Evolutionary conservation across 495 filamentous ascomycete genomes (phyloP).

Genomic region (Paragyromitra xinjiangensis): DNA sequence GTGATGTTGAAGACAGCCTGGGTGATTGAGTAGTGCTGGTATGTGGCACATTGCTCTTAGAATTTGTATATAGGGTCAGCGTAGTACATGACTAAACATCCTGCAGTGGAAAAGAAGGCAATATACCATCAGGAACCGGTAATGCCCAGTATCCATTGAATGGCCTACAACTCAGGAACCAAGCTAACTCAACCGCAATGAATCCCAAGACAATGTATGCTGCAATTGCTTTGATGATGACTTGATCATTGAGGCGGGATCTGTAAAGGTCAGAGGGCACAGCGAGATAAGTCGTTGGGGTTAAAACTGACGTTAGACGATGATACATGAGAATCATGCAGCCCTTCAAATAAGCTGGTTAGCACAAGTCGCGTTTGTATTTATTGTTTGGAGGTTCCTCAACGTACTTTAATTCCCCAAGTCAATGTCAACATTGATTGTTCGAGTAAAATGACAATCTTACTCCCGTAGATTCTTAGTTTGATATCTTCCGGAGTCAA

Average conservation of each 20-base stretch:
- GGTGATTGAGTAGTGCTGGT: conserved; percentile 62
- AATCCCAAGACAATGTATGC: conserved; percentile 59
- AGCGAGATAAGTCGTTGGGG: background rate
- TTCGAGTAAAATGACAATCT: conserved; percentile 64
- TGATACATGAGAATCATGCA: conserved; percentile 66
- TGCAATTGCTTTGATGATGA: conserved; percentile 57
- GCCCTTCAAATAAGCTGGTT: conserved; percentile 13
- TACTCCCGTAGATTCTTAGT: conserved; percentile 65
- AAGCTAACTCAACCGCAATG: conserved; percentile 59
- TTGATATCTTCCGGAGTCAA: conserved; percentile 63
- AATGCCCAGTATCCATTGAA: conserved; percentile 61
- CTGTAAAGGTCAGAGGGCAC: conserved; percentile 1
- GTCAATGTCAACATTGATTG: conserved; percentile 64
- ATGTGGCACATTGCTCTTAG: conserved; percentile 63
- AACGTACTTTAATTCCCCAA: conserved; percentile 62
- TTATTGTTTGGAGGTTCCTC: no score
- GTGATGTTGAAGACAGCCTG: conserved; percentile 64
- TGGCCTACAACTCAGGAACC: conserved; percentile 60
- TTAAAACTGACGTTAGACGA: conserved; percentile 58
- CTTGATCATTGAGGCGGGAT: conserved; percentile 56
- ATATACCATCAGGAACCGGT: conserved; percentile 58
- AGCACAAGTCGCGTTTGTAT: background rate
- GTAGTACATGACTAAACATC: background rate
- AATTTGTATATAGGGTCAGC: conserved; percentile 8
- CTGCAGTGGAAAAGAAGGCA: background rate